Base-by-base conservation (phyloP, 805 yeast species). In the Ogataea angusta region DNA sequence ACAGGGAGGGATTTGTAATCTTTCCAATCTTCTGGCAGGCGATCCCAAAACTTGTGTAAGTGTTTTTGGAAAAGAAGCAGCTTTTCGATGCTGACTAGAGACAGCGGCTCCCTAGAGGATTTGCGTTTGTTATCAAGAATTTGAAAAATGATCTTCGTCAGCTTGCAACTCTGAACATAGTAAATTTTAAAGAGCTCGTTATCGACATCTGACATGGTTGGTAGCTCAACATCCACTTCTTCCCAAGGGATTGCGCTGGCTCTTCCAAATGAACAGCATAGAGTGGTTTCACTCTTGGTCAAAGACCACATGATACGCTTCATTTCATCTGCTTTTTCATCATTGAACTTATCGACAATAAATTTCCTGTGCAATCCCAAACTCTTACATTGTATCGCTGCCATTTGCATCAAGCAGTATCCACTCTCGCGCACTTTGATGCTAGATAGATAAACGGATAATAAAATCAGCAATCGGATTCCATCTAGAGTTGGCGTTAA, bases 401-500 rank as follows among this genome's bases (percentile, higher is more conserved):
- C 77, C 32, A 71, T 43, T 30, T 73, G 72, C 53, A 72, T 56
- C 33, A 74, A 45, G 45, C 71, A 67, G 65, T 73, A 74, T 0
- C 75, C 73, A 36, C 73, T 66, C 43, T 73, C 78, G 43, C 76
- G 62, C 29, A 69, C 69, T 46, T 66, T 70, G 18, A 63, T 63
- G 33, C 73, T 62, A 31, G 71, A 71, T 29, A 73, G 46, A 52
- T 73, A 69, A 10, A 69, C 61, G 0, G 76, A 64, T 27, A 72
- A 59, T 23, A 73, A 49, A 33, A 67, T 60, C 13, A 73, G 47
- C 13, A 71, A 57, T 34, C 75, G 58, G 10, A 74, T 68, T 3
- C 78, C 74, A 34, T 64, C 66, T 12, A 72, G 47, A 4, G 69
- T 61, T 3, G 78, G 75, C 1, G 71, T 67, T 31, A 72, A 45